Base-by-base conservation (phyloP, 305 asterid genomes). In the Coffea humblotiana region DNA sequence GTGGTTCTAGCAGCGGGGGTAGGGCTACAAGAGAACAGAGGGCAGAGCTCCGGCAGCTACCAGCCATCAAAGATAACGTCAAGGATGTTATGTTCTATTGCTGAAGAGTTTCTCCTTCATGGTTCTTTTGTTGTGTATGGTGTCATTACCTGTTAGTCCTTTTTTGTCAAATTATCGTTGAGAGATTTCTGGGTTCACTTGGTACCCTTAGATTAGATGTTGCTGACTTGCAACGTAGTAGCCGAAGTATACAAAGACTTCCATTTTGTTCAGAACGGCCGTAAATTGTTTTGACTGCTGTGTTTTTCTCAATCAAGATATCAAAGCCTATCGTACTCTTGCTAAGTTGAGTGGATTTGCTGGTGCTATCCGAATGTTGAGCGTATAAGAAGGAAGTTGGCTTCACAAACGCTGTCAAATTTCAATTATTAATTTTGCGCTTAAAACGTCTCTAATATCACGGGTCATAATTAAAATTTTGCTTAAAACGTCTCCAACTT, bases 81-180 rank as follows among this genome's bases (percentile, higher is more conserved):
- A 84, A 89, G 77, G 91, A 89, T 0, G 99, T 95, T 0, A 95
- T 95, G 99, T 95, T 92, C 45, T 95, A 89, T 25, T 89, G 97
- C 77, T 93, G 80, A 88, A 18, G 32, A 6, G 21, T 8, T 4
- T 49, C 56, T 1, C 1, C 18, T 49, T 49, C 56, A 49, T 10
- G 56, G 56, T 13, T 10, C 12, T 9, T 47, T 47, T 40, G 51
- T 8, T 47, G 51, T 6, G 3, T 49, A 11, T 49, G 56, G 14
- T 9, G 56, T 49, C 56, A 10, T 11, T 49, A 10, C 56, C 11
- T 32, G 32, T 9, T 9, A 11, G 1, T 48, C 52, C 13, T 48
- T 8, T 48, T 48, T 48, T 12, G 56, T 49, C 56, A 49, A 12
- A 49, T 49, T 2, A 12, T 49, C 56, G 13, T 49, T 15, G 3